These are phyloP conservation scores for Gossypium ekmanianum DNA, from an alignment of 345 rosid species.

Conservation along the genomic window DNA sequence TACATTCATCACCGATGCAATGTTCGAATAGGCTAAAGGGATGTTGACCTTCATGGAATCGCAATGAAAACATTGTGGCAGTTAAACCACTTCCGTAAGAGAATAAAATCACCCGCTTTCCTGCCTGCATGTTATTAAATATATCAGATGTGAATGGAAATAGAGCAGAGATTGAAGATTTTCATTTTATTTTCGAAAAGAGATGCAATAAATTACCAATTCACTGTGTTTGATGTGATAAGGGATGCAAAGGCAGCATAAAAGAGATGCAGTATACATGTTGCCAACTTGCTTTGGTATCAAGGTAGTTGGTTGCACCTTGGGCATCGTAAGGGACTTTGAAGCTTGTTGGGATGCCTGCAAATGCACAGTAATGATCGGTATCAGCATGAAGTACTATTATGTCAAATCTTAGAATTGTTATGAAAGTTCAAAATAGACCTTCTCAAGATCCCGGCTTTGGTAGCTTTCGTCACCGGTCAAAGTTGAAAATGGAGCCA, in stretches of 20 bases:
- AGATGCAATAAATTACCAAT: conserved; percentile 51
- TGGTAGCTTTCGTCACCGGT: conserved; percentile 88
- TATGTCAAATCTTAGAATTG: neutral
- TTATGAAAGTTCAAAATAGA: conserved; percentile 13
- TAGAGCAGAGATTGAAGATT: conserved; percentile 1
- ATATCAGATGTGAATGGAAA: neutral
- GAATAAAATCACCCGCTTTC: conserved; percentile 77
- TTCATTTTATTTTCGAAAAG: neutral
- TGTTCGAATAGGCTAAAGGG: conserved; percentile 83
- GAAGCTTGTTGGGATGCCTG: conserved; percentile 90
- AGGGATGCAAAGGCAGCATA: conserved; percentile 96
- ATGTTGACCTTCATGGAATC: conserved; percentile 50
- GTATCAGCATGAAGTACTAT: conserved; percentile 22
- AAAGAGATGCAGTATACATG: conserved; percentile 97
- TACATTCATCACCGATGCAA: conserved; percentile 69
- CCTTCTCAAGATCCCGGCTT: conserved; percentile 98
- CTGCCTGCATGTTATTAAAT: conserved; percentile 44
- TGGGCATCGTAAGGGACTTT: conserved; percentile 72
- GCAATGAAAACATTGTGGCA: conserved; percentile 90
- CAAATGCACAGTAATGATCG: conserved; percentile 14
- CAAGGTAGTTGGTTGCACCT: conserved; percentile 86
- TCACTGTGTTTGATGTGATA: conserved; percentile 60
- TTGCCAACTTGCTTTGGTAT: conserved; percentile 96
- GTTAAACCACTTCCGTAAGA: conserved; percentile 95
- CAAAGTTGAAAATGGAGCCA: conserved; percentile 70